Evolutionary conservation across 768 basidiomycete genomes (phyloP).

Genomic region (Rhodotorula sphaerocarpa): DNA sequence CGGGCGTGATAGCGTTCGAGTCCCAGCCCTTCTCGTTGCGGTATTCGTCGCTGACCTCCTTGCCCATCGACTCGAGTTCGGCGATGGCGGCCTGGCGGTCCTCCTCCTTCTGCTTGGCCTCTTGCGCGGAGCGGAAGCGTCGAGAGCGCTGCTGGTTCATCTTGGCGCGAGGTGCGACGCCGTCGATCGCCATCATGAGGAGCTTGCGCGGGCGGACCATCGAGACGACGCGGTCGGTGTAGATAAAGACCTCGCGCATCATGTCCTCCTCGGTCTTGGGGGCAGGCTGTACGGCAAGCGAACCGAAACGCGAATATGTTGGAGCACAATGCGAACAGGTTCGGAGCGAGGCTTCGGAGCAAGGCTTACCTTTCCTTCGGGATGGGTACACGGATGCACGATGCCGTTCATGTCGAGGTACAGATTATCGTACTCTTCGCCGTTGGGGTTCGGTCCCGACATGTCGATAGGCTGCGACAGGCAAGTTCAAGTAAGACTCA

Average conservation of each 20-base stretch:
- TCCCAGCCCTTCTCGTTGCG: constrained; percentile 86
- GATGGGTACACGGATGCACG: constrained; percentile 98
- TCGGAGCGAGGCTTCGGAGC: neutral
- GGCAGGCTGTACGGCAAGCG: constrained; percentile 60
- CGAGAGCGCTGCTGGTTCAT: constrained; percentile 99
- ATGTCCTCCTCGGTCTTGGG: constrained; percentile 98
- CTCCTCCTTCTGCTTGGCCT: constrained; percentile 87
- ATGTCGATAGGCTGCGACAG: constrained; percentile 60
- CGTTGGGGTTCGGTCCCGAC: constrained; percentile 80
- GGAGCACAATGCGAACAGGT: too few relatives aligned
- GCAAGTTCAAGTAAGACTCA: too few relatives aligned
- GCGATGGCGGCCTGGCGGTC: constrained; percentile 72
- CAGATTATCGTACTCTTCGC: constrained; percentile 85
- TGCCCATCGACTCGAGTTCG: constrained; percentile 93
- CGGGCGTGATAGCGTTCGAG: constrained; percentile 96
- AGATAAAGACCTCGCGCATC: constrained; percentile 96
- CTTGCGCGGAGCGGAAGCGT: constrained; percentile 88
- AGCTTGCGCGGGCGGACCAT: constrained; percentile 93
- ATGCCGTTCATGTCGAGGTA: constrained; percentile 99
- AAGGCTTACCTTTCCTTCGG: constrained; percentile 73
- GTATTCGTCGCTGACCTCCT: constrained; percentile 64
- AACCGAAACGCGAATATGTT: neutral
- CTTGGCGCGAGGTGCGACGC: constrained; percentile 55
- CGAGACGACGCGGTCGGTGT: constrained; percentile 93
- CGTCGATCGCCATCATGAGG: constrained; percentile 94